phyloP scores from a whole-genome alignment of 129 eudicot species.

The Logfia minima region DNA sequence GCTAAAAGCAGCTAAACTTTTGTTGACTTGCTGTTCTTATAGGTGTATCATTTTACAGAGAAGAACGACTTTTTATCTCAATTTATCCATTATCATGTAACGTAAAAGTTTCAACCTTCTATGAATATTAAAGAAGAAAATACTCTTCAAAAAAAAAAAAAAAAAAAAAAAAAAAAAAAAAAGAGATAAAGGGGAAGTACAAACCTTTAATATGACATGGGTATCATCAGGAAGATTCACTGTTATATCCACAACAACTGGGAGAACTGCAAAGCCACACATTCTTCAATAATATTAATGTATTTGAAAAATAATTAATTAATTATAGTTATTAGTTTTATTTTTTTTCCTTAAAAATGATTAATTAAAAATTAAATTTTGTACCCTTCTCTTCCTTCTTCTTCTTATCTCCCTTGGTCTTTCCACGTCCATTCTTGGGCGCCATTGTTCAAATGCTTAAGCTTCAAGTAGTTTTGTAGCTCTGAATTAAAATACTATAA shows the following conservation, averaged over 20 bases:
- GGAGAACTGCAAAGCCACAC: constrained; percentile 73
- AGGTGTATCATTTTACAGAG: neutral
- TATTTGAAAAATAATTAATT: neutral
- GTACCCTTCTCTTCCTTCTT: constrained; percentile 99
- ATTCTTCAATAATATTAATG: neutral
- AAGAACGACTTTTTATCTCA: neutral
- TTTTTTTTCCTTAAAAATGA: neutral
- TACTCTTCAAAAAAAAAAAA: neutral
- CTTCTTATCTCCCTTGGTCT: constrained; percentile 95
- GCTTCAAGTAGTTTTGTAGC: constrained; percentile 16
- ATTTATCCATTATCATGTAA: neutral
- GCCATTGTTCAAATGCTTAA: constrained; percentile 62
- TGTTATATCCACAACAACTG: constrained; percentile 78
- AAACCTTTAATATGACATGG: constrained; percentile 83
- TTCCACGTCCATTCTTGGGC: constrained; percentile 93
- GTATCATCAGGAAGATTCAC: constrained; percentile 93
- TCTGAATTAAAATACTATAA: neutral
- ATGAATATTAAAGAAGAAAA: neutral
- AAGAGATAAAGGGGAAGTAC: neutral
- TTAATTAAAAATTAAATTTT: neutral
- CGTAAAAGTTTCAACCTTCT: neutral
- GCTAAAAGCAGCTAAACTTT: neutral
- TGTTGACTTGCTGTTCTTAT: neutral
- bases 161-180: neutral
- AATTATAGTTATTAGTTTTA: neutral